These are phyloP conservation scores for Puccinia brachypodii DNA, from an alignment of 1,284 basidiomycete genomes.

Conservation along the genomic window DNA sequence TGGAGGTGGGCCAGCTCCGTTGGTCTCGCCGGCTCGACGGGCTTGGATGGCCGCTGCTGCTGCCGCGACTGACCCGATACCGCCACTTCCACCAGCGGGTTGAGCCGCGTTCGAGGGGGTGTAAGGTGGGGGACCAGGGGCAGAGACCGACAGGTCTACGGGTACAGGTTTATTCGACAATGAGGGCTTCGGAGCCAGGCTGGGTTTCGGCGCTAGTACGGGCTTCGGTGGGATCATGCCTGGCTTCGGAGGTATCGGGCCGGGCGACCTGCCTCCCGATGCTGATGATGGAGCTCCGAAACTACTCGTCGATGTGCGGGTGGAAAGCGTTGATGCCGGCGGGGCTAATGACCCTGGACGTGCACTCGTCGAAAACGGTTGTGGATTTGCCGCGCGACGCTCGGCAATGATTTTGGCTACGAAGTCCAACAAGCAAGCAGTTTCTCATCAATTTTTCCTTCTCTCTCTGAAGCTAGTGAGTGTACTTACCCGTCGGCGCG, in stretches of 20 bases:
- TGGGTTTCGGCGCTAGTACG: slow-evolving; percentile 18
- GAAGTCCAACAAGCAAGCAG: not conserved
- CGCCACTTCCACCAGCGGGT: no score
- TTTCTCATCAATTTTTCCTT: not conserved
- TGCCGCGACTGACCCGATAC: slow-evolving; percentile 49
- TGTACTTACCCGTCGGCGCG: slow-evolving; percentile 72
- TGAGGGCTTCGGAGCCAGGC: slow-evolving; percentile 32
- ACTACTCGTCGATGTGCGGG: not conserved
- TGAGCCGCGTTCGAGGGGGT: slow-evolving; percentile 48
- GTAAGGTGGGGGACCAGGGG: slow-evolving; percentile 55
- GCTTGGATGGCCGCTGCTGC: slow-evolving; percentile 57
- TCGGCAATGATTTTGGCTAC: slow-evolving; percentile 67
- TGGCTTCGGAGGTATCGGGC: slow-evolving; percentile 5
- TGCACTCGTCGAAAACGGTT: not conserved
- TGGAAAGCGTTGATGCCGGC: not conserved
- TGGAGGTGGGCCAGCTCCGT: slow-evolving; percentile 60
- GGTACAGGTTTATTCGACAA: not conserved
- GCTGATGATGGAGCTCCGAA: not conserved
- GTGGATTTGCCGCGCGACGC: slow-evolving; percentile 17
- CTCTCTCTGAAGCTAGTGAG: not conserved
- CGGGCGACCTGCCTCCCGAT: not conserved
- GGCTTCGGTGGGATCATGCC: not conserved
- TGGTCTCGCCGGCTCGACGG: slow-evolving; percentile 56
- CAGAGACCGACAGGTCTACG: not conserved
- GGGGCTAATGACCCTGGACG: no score